Conservation (phyloP, 768 basidiomycete genomes). For the Wakefieldia striispora region DNA sequence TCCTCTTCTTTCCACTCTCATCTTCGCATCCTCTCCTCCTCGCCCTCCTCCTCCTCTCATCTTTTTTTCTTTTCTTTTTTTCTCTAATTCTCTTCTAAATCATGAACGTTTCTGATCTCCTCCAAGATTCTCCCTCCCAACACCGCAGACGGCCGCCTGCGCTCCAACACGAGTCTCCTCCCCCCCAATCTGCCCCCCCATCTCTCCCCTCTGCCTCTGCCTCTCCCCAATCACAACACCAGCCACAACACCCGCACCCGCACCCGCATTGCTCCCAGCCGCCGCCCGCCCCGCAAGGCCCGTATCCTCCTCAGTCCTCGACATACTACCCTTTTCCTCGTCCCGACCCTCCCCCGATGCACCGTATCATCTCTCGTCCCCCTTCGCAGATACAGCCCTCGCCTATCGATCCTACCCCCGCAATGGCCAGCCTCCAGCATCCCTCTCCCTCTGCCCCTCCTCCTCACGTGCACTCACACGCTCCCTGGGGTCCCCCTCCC, state of each 20-base stretch:
- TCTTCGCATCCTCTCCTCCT: conserved; percentile 15
- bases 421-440: conserved; percentile 34
- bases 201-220: conserved; percentile 28
- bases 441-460: conserved; percentile 29
- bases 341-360: conserved; percentile 19
- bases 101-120: conserved; percentile 70
- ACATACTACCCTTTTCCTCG: conserved; percentile 17
- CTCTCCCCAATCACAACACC: conserved; percentile 32
- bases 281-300: conserved; percentile 14
- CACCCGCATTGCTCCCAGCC: conserved; percentile 15
- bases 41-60: neutral
- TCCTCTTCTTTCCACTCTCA: conserved; percentile 29
- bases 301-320: conserved; percentile 25
- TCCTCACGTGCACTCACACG: conserved; percentile 31
- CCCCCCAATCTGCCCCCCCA: conserved; percentile 28
- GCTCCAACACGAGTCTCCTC: conserved; percentile 22
- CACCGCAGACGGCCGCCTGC: conserved; percentile 36
- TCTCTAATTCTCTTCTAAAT: neutral
- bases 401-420: conserved; percentile 27
- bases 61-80: neutral
- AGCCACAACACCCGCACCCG: conserved; percentile 25
- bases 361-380: conserved; percentile 33
- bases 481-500: conserved; percentile 32
- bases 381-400: conserved; percentile 30
- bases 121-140: conserved; percentile 70